These are phyloP conservation scores for Cucumis sativus DNA, from an alignment of 306 rosid species.

Conservation along the genomic window Cucumber_9930_V3 NC_026661.2:20791001-20791500, in stretches of 20 bases:
- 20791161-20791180: constrained; percentile 20
- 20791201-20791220: constrained; percentile 23
- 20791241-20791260: constrained; percentile 65
- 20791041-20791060: neutral
- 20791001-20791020: neutral
- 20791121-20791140: constrained; percentile 15
- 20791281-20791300: constrained; percentile 25
- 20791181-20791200: constrained; percentile 20
- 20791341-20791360: neutral
- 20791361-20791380: neutral
- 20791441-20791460: too few relatives aligned
- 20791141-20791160: constrained; percentile 21
- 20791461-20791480: neutral
- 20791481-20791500: neutral
- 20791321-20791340: neutral
- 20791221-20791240: constrained; percentile 29
- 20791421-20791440: neutral
- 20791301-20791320: constrained; percentile 18
- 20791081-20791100: constrained; percentile 39
- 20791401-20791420: neutral
- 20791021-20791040: neutral
- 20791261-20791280: constrained; percentile 20
- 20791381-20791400: neutral
- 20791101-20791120: constrained; percentile 10
- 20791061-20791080: constrained; percentile 31